phyloP scores from a whole-genome alignment of 1,284 basidiomycete species.

The Ganoderma sinense region DNA sequence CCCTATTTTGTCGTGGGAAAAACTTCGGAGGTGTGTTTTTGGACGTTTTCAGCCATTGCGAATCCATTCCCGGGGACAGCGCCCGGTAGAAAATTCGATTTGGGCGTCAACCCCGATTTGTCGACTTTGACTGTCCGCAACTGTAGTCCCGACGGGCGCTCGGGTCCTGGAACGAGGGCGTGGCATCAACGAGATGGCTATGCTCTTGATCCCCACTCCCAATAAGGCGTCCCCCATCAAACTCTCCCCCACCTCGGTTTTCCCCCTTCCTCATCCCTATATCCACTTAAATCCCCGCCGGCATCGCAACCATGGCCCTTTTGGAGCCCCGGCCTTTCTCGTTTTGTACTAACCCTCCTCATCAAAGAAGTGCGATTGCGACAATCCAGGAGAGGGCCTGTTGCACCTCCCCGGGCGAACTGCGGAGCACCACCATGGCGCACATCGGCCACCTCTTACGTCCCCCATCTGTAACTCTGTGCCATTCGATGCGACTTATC shows the following conservation, averaged over 20 bases:
- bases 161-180: constrained; percentile 8
- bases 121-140: no score
- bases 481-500: constrained; percentile 4
- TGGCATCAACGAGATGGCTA: constrained; percentile 24
- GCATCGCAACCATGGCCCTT: background rate
- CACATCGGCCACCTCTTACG: constrained; percentile 11
- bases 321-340: background rate
- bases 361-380: constrained; percentile 19
- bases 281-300: background rate
- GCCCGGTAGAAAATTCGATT: no score
- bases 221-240: constrained; percentile 17
- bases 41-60: no score
- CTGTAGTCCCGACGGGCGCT: background rate
- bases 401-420: background rate
- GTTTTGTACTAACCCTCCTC: constrained; percentile 5
- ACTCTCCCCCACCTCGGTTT: background rate
- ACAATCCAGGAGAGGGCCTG: constrained; percentile 26
- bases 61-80: no score
- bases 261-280: background rate
- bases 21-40: no score
- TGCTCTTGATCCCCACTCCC: constrained; percentile 20
- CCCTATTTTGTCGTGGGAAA: no score
- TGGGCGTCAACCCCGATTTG: no score
- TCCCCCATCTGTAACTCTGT: background rate
- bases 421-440: constrained; percentile 4